Evolutionary conservation across 139 green algal genomes (phyloP).

Genomic region (Coccomyxa sp.): DNA sequence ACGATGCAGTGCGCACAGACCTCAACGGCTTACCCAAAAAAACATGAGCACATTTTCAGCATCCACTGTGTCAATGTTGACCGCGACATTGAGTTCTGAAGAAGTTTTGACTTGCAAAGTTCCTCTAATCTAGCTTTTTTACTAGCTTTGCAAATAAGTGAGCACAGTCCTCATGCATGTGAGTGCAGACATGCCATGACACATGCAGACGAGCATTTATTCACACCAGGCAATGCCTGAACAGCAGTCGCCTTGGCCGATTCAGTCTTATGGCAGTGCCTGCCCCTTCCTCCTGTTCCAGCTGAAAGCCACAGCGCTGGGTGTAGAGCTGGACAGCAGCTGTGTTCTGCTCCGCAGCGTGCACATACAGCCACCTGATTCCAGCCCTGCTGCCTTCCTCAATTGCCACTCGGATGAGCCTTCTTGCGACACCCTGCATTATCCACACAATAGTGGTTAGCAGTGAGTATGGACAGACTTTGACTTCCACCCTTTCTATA

Average conservation of each 20-base stretch:
- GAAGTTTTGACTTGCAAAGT: too few relatives aligned
- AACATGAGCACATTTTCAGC: too few relatives aligned
- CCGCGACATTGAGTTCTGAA: too few relatives aligned
- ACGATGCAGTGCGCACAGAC: too few relatives aligned
- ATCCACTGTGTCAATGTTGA: too few relatives aligned
- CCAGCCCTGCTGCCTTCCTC: conserved; percentile 11
- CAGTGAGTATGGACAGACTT: background rate
- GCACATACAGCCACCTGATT: conserved; percentile 58
- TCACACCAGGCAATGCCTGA: conserved; percentile 11
- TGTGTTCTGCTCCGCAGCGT: conserved; percentile 59
- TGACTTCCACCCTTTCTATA: background rate
- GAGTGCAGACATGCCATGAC: too few relatives aligned
- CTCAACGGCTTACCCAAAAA: too few relatives aligned
- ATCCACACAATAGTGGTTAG: background rate
- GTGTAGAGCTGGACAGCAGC: conserved; percentile 55
- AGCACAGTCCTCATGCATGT: too few relatives aligned
- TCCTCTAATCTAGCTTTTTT: too few relatives aligned
- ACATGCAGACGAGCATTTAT: too few relatives aligned
- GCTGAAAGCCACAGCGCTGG: conserved; percentile 34
- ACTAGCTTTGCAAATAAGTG: too few relatives aligned
- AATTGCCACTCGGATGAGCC: conserved; percentile 25
- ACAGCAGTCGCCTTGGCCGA: conserved; percentile 47
- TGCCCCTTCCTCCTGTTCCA: conserved; percentile 53
- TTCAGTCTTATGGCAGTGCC: conserved; percentile 30
- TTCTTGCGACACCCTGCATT: conserved; percentile 25